Evolutionary conservation across 75 land plant genomes (phyloP).

Genomic region (Picea sitchensis): DNA sequence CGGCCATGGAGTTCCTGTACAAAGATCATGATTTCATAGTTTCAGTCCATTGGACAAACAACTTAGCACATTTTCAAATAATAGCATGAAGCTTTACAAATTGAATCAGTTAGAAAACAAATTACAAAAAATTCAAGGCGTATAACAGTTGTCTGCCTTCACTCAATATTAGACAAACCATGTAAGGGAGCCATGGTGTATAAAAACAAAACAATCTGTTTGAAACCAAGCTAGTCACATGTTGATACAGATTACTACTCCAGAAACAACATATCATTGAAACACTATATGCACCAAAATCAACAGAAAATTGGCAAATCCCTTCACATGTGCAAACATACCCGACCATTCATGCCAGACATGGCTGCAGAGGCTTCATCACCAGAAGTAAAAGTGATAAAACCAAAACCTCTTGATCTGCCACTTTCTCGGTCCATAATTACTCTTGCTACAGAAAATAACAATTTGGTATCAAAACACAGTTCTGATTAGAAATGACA

Average conservation of each 20-base stretch:
- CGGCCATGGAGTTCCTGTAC: conserved; percentile 4
- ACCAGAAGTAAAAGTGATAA: conserved; percentile 48
- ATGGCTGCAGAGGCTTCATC: conserved; percentile 53
- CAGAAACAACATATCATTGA: no score
- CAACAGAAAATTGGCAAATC: no score
- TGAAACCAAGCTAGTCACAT: neutral
- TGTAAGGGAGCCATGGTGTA: neutral
- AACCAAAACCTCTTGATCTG: conserved; percentile 86
- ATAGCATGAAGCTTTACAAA: no score
- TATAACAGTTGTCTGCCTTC: neutral
- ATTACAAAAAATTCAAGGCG: neutral
- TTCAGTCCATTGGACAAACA: neutral
- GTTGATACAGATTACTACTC: neutral
- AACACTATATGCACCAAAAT: no score
- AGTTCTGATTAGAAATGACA: neutral
- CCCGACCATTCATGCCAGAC: conserved; percentile 76
- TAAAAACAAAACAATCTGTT: no score
- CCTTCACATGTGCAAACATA: conserved; percentile 7
- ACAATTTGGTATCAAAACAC: neutral
- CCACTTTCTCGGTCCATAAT: conserved; percentile 79
- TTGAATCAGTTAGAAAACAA: no score
- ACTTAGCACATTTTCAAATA: neutral
- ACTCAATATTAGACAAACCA: neutral
- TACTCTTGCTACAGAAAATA: conserved; percentile 50
- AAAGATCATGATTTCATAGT: neutral